Percentiles rank a stretch among this genome's conserved stretches.
These are phyloP conservation scores for Aspergillus intermedius DNA, from an alignment of 2,329 filamentous ascomycete species.

Conservation along the genomic window DNA sequence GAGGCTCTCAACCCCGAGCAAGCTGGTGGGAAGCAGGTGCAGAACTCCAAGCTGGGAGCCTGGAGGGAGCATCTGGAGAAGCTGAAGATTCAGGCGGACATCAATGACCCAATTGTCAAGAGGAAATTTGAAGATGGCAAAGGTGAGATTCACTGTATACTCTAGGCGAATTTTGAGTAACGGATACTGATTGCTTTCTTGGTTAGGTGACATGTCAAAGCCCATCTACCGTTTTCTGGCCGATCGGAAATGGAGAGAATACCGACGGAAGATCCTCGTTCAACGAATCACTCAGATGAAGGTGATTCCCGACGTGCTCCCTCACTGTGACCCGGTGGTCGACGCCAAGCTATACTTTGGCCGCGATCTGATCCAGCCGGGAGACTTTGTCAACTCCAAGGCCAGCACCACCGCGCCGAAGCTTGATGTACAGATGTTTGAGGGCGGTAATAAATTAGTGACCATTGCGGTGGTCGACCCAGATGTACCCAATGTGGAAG, in stretches of 20 bases:
- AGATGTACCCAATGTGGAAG: constrained; percentile 75
- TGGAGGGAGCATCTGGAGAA: constrained; percentile 67
- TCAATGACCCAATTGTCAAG: constrained; percentile 92
- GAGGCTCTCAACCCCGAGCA: constrained; percentile 52
- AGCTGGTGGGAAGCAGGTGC: constrained; percentile 58
- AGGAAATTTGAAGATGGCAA: constrained; percentile 86
- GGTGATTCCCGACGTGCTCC: constrained; percentile 81
- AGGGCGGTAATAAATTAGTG: constrained; percentile 71
- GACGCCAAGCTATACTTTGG: constrained; percentile 80
- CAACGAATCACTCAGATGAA: constrained; percentile 84
- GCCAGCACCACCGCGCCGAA: constrained; percentile 68
- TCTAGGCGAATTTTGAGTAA: not conserved
- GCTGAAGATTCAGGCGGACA: constrained; percentile 83
- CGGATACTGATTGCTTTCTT: not conserved
- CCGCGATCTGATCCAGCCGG: constrained; percentile 62
- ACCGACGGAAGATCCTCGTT: constrained; percentile 69
- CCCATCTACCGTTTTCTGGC: constrained; percentile 91
- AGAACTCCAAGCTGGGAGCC: constrained; percentile 60
- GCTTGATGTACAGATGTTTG: constrained; percentile 78
- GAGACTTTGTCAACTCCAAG: constrained; percentile 68
- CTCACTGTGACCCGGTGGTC: constrained; percentile 67
- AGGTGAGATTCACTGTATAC: constrained; percentile 48
- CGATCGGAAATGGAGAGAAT: constrained; percentile 77
- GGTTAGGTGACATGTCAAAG: constrained; percentile 82
- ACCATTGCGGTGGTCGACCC: constrained; percentile 81